These are phyloP conservation scores for Amanita molliuscula DNA, from an alignment of 768 basidiomycete genomes.

Conservation along the genomic window DNA sequence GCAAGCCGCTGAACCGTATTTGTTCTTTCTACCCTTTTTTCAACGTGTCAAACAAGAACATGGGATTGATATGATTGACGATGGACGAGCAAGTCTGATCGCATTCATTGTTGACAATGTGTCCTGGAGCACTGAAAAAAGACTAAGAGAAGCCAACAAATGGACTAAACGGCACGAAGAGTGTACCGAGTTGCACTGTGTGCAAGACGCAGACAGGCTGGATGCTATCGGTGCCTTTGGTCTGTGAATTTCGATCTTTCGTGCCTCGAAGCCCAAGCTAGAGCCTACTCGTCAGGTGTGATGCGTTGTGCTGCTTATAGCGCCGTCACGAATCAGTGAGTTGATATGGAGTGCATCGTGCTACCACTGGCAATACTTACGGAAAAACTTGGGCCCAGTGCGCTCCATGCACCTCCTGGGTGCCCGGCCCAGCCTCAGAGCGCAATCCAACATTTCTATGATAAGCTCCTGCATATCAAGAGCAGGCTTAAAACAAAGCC, in stretches of 20 bases:
- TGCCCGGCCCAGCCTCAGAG: constrained; percentile 34
- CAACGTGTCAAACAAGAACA: constrained; percentile 27
- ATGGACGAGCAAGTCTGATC: constrained; percentile 49
- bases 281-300: constrained; percentile 28
- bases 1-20: constrained; percentile 49
- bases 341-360: background rate
- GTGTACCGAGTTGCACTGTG: constrained; percentile 71
- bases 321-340: constrained; percentile 39
- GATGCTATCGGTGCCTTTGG: constrained; percentile 81
- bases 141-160: constrained; percentile 38
- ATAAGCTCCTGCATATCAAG: constrained; percentile 71
- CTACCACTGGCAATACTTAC: background rate
- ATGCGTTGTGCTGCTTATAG: constrained; percentile 65
- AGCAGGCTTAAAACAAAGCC: constrained; percentile 69
- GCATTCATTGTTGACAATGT: constrained; percentile 65
- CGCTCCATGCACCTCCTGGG: constrained; percentile 36
- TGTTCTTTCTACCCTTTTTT: constrained; percentile 63
- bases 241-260: constrained; percentile 22
- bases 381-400: constrained; percentile 16
- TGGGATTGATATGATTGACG: constrained; percentile 44
- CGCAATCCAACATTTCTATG: constrained; percentile 76
- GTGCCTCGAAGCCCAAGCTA: background rate
- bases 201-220: constrained; percentile 71
- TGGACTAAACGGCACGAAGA: constrained; percentile 60
- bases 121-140: constrained; percentile 80